Evolutionary conservation across 192 early-diverging fungal genomes (phyloP), one percentile per base, ranked within the genome.

Genomic region (Mortierella claussenii): DNA sequence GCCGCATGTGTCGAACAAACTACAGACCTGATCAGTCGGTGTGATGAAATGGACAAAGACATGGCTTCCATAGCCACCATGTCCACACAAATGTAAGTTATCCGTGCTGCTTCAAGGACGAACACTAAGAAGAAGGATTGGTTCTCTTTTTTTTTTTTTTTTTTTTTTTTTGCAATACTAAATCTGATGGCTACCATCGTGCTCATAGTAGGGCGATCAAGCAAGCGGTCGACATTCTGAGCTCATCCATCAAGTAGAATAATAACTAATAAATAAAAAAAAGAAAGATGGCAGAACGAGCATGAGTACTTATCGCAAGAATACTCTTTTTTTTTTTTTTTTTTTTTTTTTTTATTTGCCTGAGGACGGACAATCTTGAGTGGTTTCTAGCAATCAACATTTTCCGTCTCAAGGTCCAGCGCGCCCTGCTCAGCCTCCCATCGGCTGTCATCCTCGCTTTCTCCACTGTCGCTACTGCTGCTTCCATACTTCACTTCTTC

Each of bases 21-120:
- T 0, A 75, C 70, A 12, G 70, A 75, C 13, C 27, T 75, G 26
- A 75, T 75, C 32, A 65, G 61, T 26, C 55, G 70, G 0, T 75
- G 70, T 23, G 70, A 75, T 37, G 70, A 75, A 53, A 75, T 75
- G 70, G 70, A 75, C 57, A 75, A 75, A 44, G 70, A 75, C 34
- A 65, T 75, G 70, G 70, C 63, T 24, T 58, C 70, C 4, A 59
- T 66, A n/a, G 27, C 51, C 0, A 51, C 56, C 13, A 53, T 75
- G 31, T 62, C 70, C 7, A 17, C 30, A n/a, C 62, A 75, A 66
- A 47, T 75, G 69, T 71, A 62, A 58, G 45, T 37, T 18, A 2
- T 1, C 21, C 18, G 17, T 42, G 7, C 8, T 8, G 10, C 8
- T 49, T 8, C 8, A 49, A n/a, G 13, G 8, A 49, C 10, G 20